Percentiles rank a stretch among this genome's conserved stretches.
phyloP scores from a whole-genome alignment of 2,329 filamentous ascomycete genomes.

The Alternaria novae-zelandiae region DNA sequence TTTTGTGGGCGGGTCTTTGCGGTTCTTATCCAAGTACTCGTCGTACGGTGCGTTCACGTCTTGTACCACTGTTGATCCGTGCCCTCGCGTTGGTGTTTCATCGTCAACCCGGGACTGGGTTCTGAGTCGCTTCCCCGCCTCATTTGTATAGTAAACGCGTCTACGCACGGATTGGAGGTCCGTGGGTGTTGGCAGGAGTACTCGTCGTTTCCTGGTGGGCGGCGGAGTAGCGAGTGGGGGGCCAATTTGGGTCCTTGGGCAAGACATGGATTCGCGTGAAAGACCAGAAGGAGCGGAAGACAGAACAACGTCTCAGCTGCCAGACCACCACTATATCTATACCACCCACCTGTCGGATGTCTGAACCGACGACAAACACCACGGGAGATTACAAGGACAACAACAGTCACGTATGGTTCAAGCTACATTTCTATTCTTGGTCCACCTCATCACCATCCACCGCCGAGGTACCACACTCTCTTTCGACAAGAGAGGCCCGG shows the following conservation, averaged over 20 bases:
- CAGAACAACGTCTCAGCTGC: neutral
- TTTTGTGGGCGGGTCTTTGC: neutral
- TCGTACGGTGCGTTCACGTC: neutral
- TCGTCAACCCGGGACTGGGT: neutral
- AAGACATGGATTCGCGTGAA: neutral
- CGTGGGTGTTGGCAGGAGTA: neutral
- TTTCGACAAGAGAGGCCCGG: neutral
- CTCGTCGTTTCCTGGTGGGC: neutral
- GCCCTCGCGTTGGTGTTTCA: slow-evolving; percentile 17
- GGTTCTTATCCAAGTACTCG: neutral
- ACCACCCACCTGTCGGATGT: neutral
- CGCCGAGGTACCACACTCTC: neutral
- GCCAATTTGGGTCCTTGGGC: too few relatives aligned
- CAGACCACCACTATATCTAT: neutral
- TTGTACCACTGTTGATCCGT: slow-evolving; percentile 9
- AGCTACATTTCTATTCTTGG: neutral
- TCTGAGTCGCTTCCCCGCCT: neutral
- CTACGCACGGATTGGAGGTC: neutral
- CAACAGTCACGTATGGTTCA: neutral
- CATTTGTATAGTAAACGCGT: neutral
- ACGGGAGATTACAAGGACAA: slow-evolving; percentile 5
- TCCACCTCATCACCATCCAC: neutral
- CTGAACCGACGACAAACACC: neutral
- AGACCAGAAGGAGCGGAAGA: neutral
- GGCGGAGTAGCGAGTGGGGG: neutral